Base-by-base conservation (phyloP, 2,329 filamentous ascomycete genomes). In the Aspergillus ruber region DNA sequence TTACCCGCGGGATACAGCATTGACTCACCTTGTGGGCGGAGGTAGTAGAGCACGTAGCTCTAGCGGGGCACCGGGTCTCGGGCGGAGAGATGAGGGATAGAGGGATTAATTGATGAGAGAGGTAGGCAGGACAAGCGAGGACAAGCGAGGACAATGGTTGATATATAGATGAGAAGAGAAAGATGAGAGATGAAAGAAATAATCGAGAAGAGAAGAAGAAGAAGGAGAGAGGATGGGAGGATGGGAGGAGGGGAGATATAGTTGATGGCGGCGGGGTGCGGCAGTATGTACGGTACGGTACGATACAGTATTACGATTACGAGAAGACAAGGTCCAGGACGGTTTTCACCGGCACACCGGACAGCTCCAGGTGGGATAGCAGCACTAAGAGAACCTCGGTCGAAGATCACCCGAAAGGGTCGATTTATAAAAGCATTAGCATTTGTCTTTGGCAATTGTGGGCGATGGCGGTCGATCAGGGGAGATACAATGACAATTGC, bases 271-370 rank as follows among this genome's bases (percentile, higher is more conserved):
- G 35, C 43, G 25, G 39, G 49, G 44, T 48, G 46, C 25, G 9
- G 25, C 25, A 29, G 25, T 29, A 29, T 29, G 25, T 29, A 29
- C 10, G 3, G 25, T 29, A 35, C 38, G 9, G 47, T 51, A 56
- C 50, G 43, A 48, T 43, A 43, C 43, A 47, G 42, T 40, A 49
- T 29, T 29, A 29, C 25, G 25, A 29, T 29, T 29, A 29, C 25
- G 25, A 29, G 25, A 29, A 29, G 25, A 29, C 25, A 29, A 29
- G 25, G 25, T 10, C 25, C 25, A 29, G 10, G 44, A 42, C 25
- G 25, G 15, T 38, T 50, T 54, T 60, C 57, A 60, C 57, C 57
- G 57, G 57, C 44, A 57, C 57, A 59, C 56, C 56, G 56, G 50
- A 38, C 35, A 38, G 15, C 12, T 38, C 35, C 35, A 38, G 35